Evolutionary conservation across 192 early-diverging fungal genomes (phyloP).

Genomic region (Gryganskiella cystojenkinii): DNA sequence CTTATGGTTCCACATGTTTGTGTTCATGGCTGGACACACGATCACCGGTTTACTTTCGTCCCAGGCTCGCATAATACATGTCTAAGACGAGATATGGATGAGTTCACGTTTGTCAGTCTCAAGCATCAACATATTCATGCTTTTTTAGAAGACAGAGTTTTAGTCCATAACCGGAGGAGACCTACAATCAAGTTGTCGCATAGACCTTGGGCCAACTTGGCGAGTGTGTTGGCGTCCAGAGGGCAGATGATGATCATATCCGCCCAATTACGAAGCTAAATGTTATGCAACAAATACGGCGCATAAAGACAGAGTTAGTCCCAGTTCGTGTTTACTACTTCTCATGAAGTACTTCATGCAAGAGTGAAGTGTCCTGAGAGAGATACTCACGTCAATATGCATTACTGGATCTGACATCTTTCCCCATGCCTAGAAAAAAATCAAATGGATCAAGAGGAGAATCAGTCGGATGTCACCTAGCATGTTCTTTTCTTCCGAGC

Average conservation of each 20-base stretch:
- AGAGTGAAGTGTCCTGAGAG: too few relatives aligned
- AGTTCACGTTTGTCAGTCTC: too few relatives aligned
- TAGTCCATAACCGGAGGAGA: not conserved
- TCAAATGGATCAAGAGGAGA: too few relatives aligned
- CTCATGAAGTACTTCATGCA: too few relatives aligned
- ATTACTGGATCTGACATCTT: slow-evolving; percentile 90
- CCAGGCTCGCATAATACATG: slow-evolving; percentile 93
- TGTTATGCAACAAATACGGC: not conserved
- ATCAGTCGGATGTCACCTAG: too few relatives aligned
- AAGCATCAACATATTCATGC: too few relatives aligned
- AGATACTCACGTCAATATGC: slow-evolving; percentile 91
- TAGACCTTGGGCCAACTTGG: slow-evolving; percentile 88
- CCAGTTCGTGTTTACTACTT: too few relatives aligned
- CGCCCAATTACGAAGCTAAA: slow-evolving; percentile 92
- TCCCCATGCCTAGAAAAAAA: slow-evolving; percentile 70
- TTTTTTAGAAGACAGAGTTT: too few relatives aligned
- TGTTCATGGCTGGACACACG: slow-evolving; percentile 97
- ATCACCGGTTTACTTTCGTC: slow-evolving; percentile 76
- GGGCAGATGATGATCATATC: slow-evolving; percentile 91
- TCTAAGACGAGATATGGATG: slow-evolving; percentile 59
- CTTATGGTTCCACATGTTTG: slow-evolving; percentile 96
- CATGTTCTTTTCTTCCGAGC: too few relatives aligned
- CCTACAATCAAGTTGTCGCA: slow-evolving; percentile 93
- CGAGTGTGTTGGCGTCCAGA: slow-evolving; percentile 93
- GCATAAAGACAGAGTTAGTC: not conserved